Percentiles rank a stretch among this genome's conserved stretches.
These are phyloP conservation scores for Podaxis rugospora DNA, from an alignment of 768 basidiomycete genomes.

Conservation along the genomic window DNA sequence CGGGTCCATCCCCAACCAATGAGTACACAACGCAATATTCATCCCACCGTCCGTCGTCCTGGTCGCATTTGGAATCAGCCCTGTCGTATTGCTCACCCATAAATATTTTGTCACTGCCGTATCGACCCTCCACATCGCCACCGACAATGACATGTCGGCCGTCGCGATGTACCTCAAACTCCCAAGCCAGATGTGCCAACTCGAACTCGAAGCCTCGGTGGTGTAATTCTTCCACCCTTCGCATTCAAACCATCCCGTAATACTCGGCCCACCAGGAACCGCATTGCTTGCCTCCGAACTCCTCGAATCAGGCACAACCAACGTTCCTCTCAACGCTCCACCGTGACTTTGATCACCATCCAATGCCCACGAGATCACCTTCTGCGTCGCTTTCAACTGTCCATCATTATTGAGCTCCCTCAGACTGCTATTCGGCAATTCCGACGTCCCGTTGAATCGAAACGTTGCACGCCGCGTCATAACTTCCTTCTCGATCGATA, in stretches of 20 bases:
- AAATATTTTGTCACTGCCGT: constrained; percentile 8
- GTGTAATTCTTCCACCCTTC: constrained; percentile 11
- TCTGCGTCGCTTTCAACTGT: constrained; percentile 11
- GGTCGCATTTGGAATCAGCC: constrained; percentile 13
- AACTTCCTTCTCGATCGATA: constrained; percentile 11
- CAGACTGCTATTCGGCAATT: constrained; percentile 10
- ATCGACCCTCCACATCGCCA: constrained; percentile 2
- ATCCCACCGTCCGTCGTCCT: constrained; percentile 13
- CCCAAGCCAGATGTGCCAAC: neutral
- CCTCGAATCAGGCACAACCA: constrained; percentile 13
- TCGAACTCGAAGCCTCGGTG: neutral
- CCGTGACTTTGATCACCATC: constrained; percentile 9
- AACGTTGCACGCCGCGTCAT: constrained; percentile 1
- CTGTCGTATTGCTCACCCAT: constrained; percentile 14
- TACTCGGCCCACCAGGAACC: constrained; percentile 9
- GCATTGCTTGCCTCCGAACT: constrained; percentile 4
- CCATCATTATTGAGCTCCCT: constrained; percentile 8
- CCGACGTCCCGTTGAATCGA: neutral
- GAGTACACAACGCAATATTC: constrained; percentile 12
- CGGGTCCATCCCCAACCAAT: constrained; percentile 8
- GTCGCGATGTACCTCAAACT: neutral
- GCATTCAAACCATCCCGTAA: constrained; percentile 10
- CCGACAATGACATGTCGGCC: constrained; percentile 2
- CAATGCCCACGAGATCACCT: constrained; percentile 14
- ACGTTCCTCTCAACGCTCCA: constrained; percentile 8